Evolutionary conservation across 2,329 filamentous ascomycete species (phyloP).

Genomic region (Cordyceps pruinosa): DNA sequence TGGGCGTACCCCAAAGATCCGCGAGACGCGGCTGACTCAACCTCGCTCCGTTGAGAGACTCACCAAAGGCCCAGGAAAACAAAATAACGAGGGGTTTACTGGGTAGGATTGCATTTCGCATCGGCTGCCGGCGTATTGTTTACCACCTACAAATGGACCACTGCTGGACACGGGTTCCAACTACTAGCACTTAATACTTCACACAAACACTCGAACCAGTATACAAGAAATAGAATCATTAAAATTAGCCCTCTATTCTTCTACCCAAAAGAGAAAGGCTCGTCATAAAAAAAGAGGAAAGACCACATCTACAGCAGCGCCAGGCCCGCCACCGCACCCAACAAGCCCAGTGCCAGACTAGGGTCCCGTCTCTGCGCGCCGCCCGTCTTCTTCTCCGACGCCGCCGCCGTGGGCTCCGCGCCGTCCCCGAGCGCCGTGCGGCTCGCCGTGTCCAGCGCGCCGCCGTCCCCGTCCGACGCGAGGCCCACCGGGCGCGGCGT

Average conservation of each 20-base stretch:
- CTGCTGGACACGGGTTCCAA: neutral
- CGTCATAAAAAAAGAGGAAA: neutral
- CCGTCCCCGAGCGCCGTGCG: neutral
- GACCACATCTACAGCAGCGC: neutral
- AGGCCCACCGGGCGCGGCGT: neutral
- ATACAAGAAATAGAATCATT: neutral
- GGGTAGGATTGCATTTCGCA: neutral
- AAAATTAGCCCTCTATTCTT: neutral
- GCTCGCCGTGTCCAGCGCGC: neutral
- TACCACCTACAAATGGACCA: neutral
- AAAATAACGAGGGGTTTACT: no score
- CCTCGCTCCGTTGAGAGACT: slow-evolving; percentile 33
- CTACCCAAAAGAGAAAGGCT: neutral
- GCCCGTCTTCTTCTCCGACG: neutral
- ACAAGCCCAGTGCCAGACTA: neutral
- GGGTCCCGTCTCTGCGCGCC: neutral
- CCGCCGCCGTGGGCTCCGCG: neutral
- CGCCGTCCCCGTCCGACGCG: neutral
- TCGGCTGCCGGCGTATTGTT: neutral
- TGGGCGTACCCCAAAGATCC: slow-evolving; percentile 45
- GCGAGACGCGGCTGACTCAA: slow-evolving; percentile 34
- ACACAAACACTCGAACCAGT: no score
- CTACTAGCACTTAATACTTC: neutral
- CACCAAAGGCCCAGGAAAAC: no score
- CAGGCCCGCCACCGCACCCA: neutral